Conservation (phyloP, 148 eudicot species). For the Camellia granthamiana region DNA sequence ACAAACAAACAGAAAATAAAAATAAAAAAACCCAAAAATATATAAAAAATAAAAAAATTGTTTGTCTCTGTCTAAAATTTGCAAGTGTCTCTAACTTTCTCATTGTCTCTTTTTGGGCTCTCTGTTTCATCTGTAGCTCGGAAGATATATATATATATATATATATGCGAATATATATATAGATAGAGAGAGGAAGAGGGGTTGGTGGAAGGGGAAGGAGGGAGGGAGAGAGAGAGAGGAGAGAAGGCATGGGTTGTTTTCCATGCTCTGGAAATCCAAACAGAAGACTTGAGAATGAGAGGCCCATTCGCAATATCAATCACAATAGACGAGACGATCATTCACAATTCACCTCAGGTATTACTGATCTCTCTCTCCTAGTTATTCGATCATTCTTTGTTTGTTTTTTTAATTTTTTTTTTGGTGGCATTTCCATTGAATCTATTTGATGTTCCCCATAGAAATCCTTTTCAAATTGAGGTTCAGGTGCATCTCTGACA, state of each 20-base stretch:
- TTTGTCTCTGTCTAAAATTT: too few relatives aligned
- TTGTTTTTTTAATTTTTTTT: not conserved
- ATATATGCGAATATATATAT: not conserved
- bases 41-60: too few relatives aligned
- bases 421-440: not conserved
- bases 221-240: too few relatives aligned
- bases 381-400: too few relatives aligned
- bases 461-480: not conserved
- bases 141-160: not conserved
- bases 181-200: not conserved
- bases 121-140: slow-evolving; percentile 8
- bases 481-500: not conserved
- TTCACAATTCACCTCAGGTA: slow-evolving; percentile 20
- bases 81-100: too few relatives aligned
- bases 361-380: not conserved
- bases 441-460: not conserved
- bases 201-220: not conserved
- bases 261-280: slow-evolving; percentile 23
- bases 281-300: slow-evolving; percentile 9
- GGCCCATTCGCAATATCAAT: slow-evolving; percentile 2
- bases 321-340: slow-evolving; percentile 20
- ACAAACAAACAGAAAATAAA: too few relatives aligned
- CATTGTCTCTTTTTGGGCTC: not conserved
- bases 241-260: slow-evolving; percentile 27
- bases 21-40: too few relatives aligned